Evolutionary conservation across 73 alveolate genomes (phyloP).

Genomic region (Paraurostyla sp.): DNA sequence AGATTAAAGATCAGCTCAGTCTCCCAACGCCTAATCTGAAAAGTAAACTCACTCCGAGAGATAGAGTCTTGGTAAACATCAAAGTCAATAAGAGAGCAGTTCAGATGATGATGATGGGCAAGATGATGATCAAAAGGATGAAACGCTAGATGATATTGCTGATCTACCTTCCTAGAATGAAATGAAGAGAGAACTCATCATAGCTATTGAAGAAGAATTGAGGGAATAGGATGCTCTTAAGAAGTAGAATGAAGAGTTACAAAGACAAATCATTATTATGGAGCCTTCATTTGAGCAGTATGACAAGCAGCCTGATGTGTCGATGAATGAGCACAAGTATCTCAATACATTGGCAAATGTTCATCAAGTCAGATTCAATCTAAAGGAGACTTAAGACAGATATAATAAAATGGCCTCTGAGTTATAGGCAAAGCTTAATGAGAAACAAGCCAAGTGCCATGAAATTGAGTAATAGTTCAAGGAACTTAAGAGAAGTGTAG

Average conservation of each 20-base stretch:
- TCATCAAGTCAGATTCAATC: conserved; percentile 91
- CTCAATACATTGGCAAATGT: conserved; percentile 94
- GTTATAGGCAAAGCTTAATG: conserved; percentile 85
- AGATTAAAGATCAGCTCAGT: conserved; percentile 63
- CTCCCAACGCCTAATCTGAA: conserved; percentile 61
- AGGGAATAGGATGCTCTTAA: conserved; percentile 82
- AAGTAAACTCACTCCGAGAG: conserved; percentile 54
- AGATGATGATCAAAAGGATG: conserved; percentile 68
- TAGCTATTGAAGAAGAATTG: conserved; percentile 88
- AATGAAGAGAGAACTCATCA: conserved; percentile 84
- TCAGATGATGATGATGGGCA: conserved; percentile 61
- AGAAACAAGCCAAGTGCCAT: conserved; percentile 94
- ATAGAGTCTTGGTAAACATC: conserved; percentile 67
- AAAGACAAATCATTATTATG: conserved; percentile 85
- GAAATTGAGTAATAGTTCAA: conserved; percentile 94
- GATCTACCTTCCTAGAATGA: conserved; percentile 79
- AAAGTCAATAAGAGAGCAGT: conserved; percentile 19
- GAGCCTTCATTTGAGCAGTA: conserved; percentile 67
- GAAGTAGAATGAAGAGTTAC: conserved; percentile 82
- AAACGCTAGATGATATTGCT: conserved; percentile 63
- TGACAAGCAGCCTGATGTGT: conserved; percentile 81
- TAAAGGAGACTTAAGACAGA: conserved; percentile 91
- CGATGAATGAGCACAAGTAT: conserved; percentile 92
- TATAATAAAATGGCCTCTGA: conserved; percentile 93
- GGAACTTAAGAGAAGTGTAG: conserved; percentile 95